Conservation (phyloP, 495 filamentous ascomycete species). For the Parachaetomium inaequale region DNA sequence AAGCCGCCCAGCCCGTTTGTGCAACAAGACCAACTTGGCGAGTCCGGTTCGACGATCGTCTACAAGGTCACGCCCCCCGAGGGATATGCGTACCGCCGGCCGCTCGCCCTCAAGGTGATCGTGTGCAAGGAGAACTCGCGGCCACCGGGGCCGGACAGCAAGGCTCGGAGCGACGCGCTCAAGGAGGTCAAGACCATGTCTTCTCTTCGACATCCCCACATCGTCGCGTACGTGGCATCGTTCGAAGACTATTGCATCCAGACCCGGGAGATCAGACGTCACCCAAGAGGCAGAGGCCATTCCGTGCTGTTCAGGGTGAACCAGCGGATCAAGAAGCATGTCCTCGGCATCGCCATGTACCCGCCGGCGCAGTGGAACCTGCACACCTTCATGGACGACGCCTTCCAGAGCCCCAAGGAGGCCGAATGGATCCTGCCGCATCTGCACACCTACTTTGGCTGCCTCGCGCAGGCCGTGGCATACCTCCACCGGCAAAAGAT, state of each 20-base stretch:
- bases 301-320: constrained; percentile 14
- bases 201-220: constrained; percentile 30
- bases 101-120: constrained; percentile 34
- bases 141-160: constrained; percentile 30
- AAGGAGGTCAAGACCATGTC: constrained; percentile 34
- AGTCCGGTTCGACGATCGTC: constrained; percentile 33
- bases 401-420: constrained; percentile 14
- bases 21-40: constrained; percentile 26
- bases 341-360: constrained; percentile 38
- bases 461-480: constrained; percentile 37
- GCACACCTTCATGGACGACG: constrained; percentile 29
- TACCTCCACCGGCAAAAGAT: constrained; percentile 41
- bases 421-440: constrained; percentile 21
- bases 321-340: constrained; percentile 31
- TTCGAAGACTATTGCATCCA: constrained; percentile 36
- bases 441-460: constrained; percentile 35
- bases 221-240: constrained; percentile 34
- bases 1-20: constrained; percentile 27
- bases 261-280: constrained; percentile 15
- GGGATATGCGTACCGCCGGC: constrained; percentile 22
- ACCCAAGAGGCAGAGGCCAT: constrained; percentile 5
- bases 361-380: constrained; percentile 33
- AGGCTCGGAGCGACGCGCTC: constrained; percentile 25
- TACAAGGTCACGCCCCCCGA: constrained; percentile 29
- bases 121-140: constrained; percentile 28